Evolutionary conservation across 2,329 filamentous ascomycete genomes (phyloP), one percentile per base, ranked within the genome.

Genomic region (Diplodia sapinea): DNA sequence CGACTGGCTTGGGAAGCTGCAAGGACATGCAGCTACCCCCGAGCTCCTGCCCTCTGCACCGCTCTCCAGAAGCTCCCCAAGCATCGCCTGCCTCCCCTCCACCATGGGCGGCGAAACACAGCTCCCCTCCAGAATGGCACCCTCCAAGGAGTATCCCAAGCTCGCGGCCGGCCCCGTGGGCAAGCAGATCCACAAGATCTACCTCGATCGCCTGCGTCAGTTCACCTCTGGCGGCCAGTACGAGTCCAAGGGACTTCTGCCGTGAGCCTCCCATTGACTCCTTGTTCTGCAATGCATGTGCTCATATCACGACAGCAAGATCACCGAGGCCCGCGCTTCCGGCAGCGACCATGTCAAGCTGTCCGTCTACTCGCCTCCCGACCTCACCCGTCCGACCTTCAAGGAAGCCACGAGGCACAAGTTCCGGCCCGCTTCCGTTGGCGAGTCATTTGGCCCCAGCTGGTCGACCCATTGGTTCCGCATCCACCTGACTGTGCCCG

Each of bases 401-500:
- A 82, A 94, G 70, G 92, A 97, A 67, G 94, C 94, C 13, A 88
- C 84, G 13, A 85, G 83, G n/a, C 89, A 96, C 72, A 82, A 89
- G 7, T 99, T 94, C 82, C 86, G 85, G 63, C 85, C 89, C 59
- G 91, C 94, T 9, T 82, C 86, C 20, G 88, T 93, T 66, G 94
- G 94, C 68, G 85, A 90, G 68, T 88, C 84, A 7, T 98, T 98
- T 73, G 95, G 95, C 0, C 95, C 95, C 1, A 95, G 93, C 43
- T 99, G 95, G 95, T 91, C 93, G 1, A 99, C 95, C 9, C 95
- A 98, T 79, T 99, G 95, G 95, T 96, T 99, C 86, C 92, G 89
- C 73, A 87, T 97, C 67, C 83, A 89, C 67, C 82, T 99, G 70
- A 92, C 87, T 4, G 86, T 98, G 15, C 94, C 95, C 8, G 76